phyloP scores from a whole-genome alignment of 805 yeast species.

The Candida krabiensis region DNA sequence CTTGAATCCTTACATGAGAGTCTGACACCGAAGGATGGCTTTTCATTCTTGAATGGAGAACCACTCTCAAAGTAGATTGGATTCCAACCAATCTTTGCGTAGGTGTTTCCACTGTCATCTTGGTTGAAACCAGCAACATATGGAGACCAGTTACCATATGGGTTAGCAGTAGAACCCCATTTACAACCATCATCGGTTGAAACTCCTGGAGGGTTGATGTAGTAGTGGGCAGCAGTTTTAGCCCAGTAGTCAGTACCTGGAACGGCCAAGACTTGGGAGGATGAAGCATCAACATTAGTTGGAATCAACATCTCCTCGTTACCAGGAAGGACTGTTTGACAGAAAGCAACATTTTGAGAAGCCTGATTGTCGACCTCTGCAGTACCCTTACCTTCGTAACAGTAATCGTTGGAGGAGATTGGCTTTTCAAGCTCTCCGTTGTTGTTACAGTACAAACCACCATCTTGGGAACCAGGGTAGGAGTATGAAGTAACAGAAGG shows the following conservation, averaged over 20 bases:
- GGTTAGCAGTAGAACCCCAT: slow-evolving; percentile 73
- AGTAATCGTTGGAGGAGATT: slow-evolving; percentile 55
- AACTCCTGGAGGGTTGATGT: slow-evolving; percentile 81
- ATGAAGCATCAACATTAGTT: slow-evolving; percentile 56
- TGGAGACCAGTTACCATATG: slow-evolving; percentile 91
- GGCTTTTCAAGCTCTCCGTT: slow-evolving; percentile 70
- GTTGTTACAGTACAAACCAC: slow-evolving; percentile 76
- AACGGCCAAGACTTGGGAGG: slow-evolving; percentile 64
- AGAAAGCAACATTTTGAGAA: slow-evolving; percentile 67
- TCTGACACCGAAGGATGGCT: slow-evolving; percentile 70
- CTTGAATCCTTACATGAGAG: slow-evolving; percentile 70
- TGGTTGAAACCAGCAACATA: slow-evolving; percentile 90
- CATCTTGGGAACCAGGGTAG: slow-evolving; percentile 77
- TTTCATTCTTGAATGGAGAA: slow-evolving; percentile 50
- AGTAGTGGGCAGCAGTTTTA: slow-evolving; percentile 81
- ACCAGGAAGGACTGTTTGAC: slow-evolving; percentile 93
- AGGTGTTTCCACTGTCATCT: slow-evolving; percentile 69
- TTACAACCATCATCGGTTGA: slow-evolving; percentile 73
- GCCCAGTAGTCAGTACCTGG: slow-evolving; percentile 88
- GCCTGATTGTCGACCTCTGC: slow-evolving; percentile 57
- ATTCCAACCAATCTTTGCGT: slow-evolving; percentile 87
- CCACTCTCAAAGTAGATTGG: slow-evolving; percentile 71
- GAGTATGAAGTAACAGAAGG: slow-evolving; percentile 67
- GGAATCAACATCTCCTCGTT: slow-evolving; percentile 94
- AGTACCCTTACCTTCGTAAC: slow-evolving; percentile 78